Conservation (phyloP, 139 green algal species). For the Haematococcus lacustris region DNA sequence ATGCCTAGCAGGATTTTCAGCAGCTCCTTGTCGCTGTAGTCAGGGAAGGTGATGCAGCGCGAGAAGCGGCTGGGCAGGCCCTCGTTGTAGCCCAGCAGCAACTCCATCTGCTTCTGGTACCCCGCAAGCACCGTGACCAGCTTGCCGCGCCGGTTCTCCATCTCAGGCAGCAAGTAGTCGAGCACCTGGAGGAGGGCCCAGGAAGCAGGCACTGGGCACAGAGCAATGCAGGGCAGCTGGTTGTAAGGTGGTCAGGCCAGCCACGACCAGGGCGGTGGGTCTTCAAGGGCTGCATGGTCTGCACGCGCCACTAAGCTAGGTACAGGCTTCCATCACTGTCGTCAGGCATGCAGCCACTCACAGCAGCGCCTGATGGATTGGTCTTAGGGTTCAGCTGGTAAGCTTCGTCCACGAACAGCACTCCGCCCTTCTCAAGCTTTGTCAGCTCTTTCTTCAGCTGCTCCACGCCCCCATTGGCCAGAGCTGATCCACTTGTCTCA, state of each 20-base stretch:
- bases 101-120: conserved; percentile 46
- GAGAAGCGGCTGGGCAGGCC: conserved; percentile 42
- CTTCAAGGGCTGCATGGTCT: no score
- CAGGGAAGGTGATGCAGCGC: conserved; percentile 22
- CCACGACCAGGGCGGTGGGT: no score
- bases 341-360: no score
- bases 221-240: no score
- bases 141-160: conserved; percentile 35
- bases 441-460: conserved; percentile 34
- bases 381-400: conserved; percentile 48
- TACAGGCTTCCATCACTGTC: no score
- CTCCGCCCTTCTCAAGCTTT: conserved; percentile 33
- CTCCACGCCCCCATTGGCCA: conserved; percentile 20
- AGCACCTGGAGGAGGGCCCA: conserved; percentile 36
- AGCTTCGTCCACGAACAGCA: conserved; percentile 45
- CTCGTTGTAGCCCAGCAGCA: conserved; percentile 41
- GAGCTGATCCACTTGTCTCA: conserved; percentile 34
- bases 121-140: conserved; percentile 44
- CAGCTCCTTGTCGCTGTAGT: conserved; percentile 38
- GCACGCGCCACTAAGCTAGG: no score
- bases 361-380: conserved; percentile 34
- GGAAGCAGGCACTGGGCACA: no score
- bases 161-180: conserved; percentile 38
- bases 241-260: no score
- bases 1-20: conserved; percentile 23